Base-by-base conservation (phyloP, 2,329 filamentous ascomycete species). In the Xylaria hypoxylon region DNA sequence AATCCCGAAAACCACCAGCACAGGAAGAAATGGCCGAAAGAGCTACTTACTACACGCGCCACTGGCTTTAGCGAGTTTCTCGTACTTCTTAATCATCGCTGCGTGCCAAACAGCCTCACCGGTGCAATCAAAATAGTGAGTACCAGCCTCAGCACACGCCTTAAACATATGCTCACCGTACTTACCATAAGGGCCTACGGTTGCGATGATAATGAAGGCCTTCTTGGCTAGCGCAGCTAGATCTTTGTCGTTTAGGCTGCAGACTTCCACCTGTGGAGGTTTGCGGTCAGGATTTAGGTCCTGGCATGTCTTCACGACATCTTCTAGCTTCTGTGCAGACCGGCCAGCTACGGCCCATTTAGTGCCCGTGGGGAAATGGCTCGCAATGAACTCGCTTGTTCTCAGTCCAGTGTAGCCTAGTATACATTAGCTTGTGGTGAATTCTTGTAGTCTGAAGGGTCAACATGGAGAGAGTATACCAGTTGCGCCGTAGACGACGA, bases 261-360 rank as follows among this genome's bases (percentile, higher is more conserved):
- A 85, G 28, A 86, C 75, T 71, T 90, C 87, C 57, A 90, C 84
- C 33, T 73, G 85, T 85, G 73, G 58, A 22, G 52, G 44, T 28
- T 62, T 64, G 59, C 94, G 89, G 77, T 96, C 89, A 2, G 89
- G 83, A 76, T 92, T 92, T 65, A 91, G 74, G 63, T 80, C 77
- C 73, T 89, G 88, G 76, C 94, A 85, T 61, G 92, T 88, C 59
- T 88, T 82, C 7, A 89, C 87, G 11, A 97, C 79, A 45, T 81
- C 80, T 71, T 91, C 86, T 4, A 98, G 85, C 78, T 97, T 78
- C 52, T 74, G 71, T 28, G 64, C 66, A 22, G 77, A 78, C n/a
- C 77, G 75, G 24, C 77, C 77, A 51, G 77, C 77, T 56, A 78
- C 69, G 10, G 77, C 77, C 77, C 77, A 78, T 64, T 67, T 75